Conservation (phyloP, 2,329 filamentous ascomycete genomes). For the Parascedosporium putredinis region DNA sequence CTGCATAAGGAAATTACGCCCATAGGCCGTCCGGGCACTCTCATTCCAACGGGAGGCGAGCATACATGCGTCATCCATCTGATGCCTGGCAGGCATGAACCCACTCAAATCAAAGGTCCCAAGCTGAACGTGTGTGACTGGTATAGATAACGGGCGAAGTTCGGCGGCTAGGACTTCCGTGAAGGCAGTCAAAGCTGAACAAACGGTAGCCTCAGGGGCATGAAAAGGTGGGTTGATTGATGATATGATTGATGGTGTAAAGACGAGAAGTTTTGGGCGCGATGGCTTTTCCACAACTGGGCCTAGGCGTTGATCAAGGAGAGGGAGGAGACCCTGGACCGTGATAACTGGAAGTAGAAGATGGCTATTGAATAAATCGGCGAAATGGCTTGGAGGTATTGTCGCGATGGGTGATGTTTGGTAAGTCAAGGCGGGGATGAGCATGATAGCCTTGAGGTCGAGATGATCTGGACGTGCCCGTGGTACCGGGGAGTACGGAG, state of each 20-base stretch:
- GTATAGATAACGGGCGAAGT: slow-evolving; percentile 62
- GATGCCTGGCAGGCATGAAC: slow-evolving; percentile 35
- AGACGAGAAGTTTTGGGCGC: slow-evolving; percentile 60
- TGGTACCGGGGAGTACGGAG: slow-evolving; percentile 65
- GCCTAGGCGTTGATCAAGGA: slow-evolving; percentile 54
- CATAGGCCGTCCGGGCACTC: slow-evolving; percentile 49
- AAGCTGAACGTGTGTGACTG: slow-evolving; percentile 79
- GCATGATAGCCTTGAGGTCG: slow-evolving; percentile 65
- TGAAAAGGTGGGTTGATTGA: slow-evolving; percentile 71
- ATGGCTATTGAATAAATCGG: slow-evolving; percentile 85
- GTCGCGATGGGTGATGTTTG: slow-evolving; percentile 77
- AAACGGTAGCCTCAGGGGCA: slow-evolving; percentile 76
- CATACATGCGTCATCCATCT: slow-evolving; percentile 19
- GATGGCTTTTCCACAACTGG: slow-evolving; percentile 38
- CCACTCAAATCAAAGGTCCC: slow-evolving; percentile 80
- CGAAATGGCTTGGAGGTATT: slow-evolving; percentile 72
- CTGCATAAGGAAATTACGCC: slow-evolving; percentile 48
- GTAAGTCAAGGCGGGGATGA: slow-evolving; percentile 74
- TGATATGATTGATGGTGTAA: slow-evolving; percentile 73
- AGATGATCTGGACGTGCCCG: slow-evolving; percentile 68
- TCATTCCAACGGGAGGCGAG: slow-evolving; percentile 53
- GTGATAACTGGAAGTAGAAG: slow-evolving; percentile 82
- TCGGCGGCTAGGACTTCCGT: slow-evolving; percentile 72
- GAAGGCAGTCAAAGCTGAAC: slow-evolving; percentile 77
- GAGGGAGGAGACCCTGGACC: slow-evolving; percentile 78